Evolutionary conservation across 2,329 filamentous ascomycete species (phyloP).

Genomic region (Macrophomina pseudophaseolina): DNA sequence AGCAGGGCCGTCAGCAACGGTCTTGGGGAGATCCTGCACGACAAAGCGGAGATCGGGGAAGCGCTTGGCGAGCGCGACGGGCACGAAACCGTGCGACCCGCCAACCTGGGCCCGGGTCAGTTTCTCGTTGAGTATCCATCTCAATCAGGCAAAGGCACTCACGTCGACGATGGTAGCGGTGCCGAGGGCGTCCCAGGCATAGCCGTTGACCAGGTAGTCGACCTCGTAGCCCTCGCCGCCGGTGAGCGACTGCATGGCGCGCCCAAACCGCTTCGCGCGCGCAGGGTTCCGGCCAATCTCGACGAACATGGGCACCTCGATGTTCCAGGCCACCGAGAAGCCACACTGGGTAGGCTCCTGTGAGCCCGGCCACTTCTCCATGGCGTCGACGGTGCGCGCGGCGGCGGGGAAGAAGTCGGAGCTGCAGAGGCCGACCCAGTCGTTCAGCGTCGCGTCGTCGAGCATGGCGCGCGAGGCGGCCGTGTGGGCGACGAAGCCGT

Average conservation of each 20-base stretch:
- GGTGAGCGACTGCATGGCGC: constrained; percentile 28
- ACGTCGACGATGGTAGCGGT: constrained; percentile 29
- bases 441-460: constrained; percentile 29
- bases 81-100: constrained; percentile 30
- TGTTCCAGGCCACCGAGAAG: constrained; percentile 23
- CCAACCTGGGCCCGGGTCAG: constrained; percentile 28
- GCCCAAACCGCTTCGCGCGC: constrained; percentile 29
- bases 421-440: constrained; percentile 29
- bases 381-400: constrained; percentile 26
- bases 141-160: constrained; percentile 8
- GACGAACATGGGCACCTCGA: constrained; percentile 29
- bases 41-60: constrained; percentile 28
- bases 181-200: constrained; percentile 28
- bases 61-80: constrained; percentile 27
- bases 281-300: constrained; percentile 28
- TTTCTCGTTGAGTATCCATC: neutral
- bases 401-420: constrained; percentile 29
- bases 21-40: constrained; percentile 32
- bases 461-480: constrained; percentile 30
- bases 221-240: constrained; percentile 29
- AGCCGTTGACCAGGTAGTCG: constrained; percentile 29
- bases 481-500: constrained; percentile 49
- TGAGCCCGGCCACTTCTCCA: constrained; percentile 28
- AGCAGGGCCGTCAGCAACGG: constrained; percentile 27
- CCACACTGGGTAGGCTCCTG: constrained; percentile 29